A percentile compares a stretch with the other conserved stretches of the same genome.
phyloP scores from a whole-genome alignment of 2,329 filamentous ascomycete species.

The Botryosphaeria dothidea region DNA sequence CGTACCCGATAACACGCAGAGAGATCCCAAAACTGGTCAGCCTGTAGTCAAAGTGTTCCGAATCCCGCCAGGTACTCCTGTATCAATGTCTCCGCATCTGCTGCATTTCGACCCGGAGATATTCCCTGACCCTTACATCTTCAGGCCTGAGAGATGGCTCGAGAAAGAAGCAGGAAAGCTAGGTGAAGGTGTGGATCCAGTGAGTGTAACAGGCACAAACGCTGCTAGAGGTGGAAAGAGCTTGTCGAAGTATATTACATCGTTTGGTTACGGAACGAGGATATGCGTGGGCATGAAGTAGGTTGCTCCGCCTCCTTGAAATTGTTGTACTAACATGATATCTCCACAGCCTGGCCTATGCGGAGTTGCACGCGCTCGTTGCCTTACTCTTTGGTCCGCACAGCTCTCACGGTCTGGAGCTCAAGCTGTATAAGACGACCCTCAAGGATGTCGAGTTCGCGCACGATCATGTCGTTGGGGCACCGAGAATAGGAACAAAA shows the following conservation, averaged over 20 bases:
- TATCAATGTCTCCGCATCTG: conserved; percentile 22
- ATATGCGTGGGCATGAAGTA: conserved; percentile 69
- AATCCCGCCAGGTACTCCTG: conserved; percentile 20
- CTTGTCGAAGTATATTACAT: conserved; percentile 59
- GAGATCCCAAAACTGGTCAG: background rate
- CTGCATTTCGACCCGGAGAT: conserved; percentile 34
- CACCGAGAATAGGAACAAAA: background rate
- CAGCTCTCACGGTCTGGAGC: background rate
- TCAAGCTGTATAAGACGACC: conserved; percentile 20
- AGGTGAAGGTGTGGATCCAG: background rate
- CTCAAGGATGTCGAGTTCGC: conserved; percentile 18
- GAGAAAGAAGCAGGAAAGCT: conserved; percentile 46
- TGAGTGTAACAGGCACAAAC: background rate
- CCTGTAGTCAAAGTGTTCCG: background rate
- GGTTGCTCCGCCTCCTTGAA: conserved; percentile 35
- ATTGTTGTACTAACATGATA: background rate
- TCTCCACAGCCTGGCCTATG: conserved; percentile 15
- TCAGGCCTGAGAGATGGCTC: conserved; percentile 49
- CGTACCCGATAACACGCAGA: background rate
- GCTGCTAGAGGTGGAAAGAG: conserved; percentile 44
- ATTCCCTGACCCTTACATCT: conserved; percentile 18
- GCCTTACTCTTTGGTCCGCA: conserved; percentile 15
- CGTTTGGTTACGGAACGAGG: conserved; percentile 63
- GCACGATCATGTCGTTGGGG: conserved; percentile 12
- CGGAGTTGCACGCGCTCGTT: conserved; percentile 18